phyloP scores from a whole-genome alignment of 768 basidiomycete genomes.

The Tricholoma terreum region DNA sequence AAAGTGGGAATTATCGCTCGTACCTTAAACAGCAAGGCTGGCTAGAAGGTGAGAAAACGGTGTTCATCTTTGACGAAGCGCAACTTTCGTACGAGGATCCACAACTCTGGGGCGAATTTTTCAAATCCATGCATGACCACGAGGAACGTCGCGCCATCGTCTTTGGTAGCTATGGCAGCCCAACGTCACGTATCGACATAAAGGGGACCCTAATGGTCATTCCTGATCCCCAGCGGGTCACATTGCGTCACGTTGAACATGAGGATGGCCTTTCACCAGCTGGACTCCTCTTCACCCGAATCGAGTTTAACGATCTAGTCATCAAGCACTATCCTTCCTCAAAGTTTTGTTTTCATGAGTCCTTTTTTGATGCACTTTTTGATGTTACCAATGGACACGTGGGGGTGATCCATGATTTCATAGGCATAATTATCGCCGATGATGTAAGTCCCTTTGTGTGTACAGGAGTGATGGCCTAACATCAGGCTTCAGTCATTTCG shows the following conservation, averaged over 20 bases:
- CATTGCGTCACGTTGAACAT: background rate
- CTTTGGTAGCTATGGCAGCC: constrained; percentile 9
- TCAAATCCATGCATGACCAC: background rate
- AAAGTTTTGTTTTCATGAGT: constrained; percentile 2
- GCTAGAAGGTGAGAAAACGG: no score
- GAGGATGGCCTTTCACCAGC: background rate
- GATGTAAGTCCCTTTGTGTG: constrained; percentile 5
- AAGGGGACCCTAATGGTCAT: background rate
- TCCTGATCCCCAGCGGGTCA: background rate
- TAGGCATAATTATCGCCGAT: constrained; percentile 4
- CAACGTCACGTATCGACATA: background rate
- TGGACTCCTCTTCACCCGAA: constrained; percentile 9
- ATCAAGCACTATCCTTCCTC: background rate
- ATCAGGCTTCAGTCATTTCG: background rate
- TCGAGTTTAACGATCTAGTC: constrained; percentile 7
- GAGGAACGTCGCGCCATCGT: background rate
- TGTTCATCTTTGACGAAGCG: no score
- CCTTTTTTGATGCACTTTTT: constrained; percentile 7
- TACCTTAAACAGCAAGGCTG: no score
- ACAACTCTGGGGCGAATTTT: constrained; percentile 7
- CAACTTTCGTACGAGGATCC: background rate
- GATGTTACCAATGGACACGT: constrained; percentile 11
- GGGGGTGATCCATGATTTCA: constrained; percentile 11
- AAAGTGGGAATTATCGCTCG: no score
- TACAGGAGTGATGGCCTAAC: background rate